Evolutionary conservation across 2,329 filamentous ascomycete genomes (phyloP), one percentile per base, ranked within the genome.

Genomic region (Microcyclosporella mali): DNA sequence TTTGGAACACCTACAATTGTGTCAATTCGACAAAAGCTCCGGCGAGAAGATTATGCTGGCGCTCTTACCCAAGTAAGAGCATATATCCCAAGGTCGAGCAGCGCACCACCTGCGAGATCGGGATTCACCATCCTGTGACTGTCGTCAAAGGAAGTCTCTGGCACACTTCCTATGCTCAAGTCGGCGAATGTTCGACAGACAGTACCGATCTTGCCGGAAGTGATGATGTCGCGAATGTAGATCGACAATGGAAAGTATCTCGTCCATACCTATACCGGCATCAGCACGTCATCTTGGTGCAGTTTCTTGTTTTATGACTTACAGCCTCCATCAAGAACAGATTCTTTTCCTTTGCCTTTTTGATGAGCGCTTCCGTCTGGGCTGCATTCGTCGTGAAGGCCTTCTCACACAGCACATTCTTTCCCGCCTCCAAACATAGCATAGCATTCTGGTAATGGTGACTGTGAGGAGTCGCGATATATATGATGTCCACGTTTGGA

Each of bases 401-500:
- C 73, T 95, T 95, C 67, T 95, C 88, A 65, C 88, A 94, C 27
- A 95, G 77, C 21, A 95, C 87, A 57, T 90, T 77, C 73, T 94
- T 95, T 58, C 86, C 85, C 6, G 84, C 85, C 53, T 86, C 77
- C 30, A 95, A 73, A 33, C 82, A 84, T n/a, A 94, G 76, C 78
- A 88, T 86, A 51, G 80, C 78, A 67, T 95, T 90, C 65, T 94
- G 87, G 70, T 89, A 94, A 70, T 95, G 88, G 65, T 94, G 88
- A 56, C 85, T 89, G 70, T 94, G 88, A 12, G 88, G 88, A 3
- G 88, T 94, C 17, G 87, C 88, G 43, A 95, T 79, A 66, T 94
- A 95, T 67, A 95, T 69, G 56, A 94, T 85, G 64, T 94, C 85
- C 53, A 94, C 77, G 56, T 86, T 77, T 6, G 82, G 70, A 62